A percentile compares a stretch with the other conserved stretches of the same genome.
Evolutionary conservation across 148 eudicot species (phyloP).

Genomic region (Persicaria maculosa): DNA sequence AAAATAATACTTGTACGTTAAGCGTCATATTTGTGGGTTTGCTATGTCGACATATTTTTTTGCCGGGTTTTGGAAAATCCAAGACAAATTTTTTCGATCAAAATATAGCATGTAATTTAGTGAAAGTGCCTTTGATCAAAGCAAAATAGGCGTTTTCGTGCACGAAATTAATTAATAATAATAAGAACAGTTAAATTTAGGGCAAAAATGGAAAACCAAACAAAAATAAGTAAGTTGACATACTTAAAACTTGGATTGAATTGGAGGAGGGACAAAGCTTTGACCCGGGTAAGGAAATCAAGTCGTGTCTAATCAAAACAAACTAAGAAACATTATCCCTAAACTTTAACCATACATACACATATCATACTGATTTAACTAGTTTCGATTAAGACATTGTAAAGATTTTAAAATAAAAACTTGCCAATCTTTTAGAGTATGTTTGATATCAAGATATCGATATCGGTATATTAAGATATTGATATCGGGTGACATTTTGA

Average conservation of each 20-base stretch:
- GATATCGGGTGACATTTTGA: too few relatives aligned
- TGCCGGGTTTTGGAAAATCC: neutral
- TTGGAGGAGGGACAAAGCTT: neutral
- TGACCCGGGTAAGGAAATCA: neutral
- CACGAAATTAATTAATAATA: neutral
- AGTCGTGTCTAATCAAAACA: neutral
- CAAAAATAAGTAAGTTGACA: neutral
- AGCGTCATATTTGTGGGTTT: neutral
- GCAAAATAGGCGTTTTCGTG: neutral
- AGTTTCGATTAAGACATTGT: too few relatives aligned
- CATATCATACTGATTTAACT: too few relatives aligned
- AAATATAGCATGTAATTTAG: neutral
- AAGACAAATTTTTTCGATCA: neutral
- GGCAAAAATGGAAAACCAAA: neutral
- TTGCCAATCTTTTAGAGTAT: too few relatives aligned
- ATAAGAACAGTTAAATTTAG: neutral
- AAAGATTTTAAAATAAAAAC: too few relatives aligned
- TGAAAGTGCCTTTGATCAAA: slow-evolving; percentile 1
- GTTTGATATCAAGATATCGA: too few relatives aligned
- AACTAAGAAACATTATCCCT: neutral
- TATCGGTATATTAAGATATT: too few relatives aligned
- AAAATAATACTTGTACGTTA: too few relatives aligned
- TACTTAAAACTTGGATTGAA: neutral
- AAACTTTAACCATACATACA: too few relatives aligned
- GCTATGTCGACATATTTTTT: neutral